Evolutionary conservation across 2,329 filamentous ascomycete species (phyloP).

Genomic region (Sporothrix luriei): DNA sequence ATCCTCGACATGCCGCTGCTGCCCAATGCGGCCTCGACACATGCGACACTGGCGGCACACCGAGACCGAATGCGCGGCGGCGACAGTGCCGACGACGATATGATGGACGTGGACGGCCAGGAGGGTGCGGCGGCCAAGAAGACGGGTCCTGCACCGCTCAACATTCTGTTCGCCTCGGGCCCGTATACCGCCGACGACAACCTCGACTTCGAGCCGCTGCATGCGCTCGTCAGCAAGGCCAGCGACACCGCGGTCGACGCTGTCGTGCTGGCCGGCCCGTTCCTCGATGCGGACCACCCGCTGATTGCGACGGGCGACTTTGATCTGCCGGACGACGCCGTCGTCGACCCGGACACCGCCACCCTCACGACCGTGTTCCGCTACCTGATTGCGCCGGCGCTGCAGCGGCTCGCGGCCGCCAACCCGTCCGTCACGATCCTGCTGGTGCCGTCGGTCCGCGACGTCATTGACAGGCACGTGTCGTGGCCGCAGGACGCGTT

Average conservation of each 20-base stretch:
- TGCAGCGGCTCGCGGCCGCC: conserved; percentile 69
- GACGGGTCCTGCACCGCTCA: conserved; percentile 66
- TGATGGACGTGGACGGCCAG: conserved; percentile 58
- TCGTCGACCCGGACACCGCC: conserved; percentile 72
- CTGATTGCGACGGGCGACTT: conserved; percentile 79
- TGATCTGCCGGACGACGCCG: conserved; percentile 63
- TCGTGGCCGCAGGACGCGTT: conserved; percentile 75
- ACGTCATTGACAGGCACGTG: conserved; percentile 78
- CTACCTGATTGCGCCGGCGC: conserved; percentile 71
- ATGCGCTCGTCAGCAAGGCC: conserved; percentile 77
- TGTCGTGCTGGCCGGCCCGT: conserved; percentile 80
- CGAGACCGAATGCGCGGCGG: conserved; percentile 68
- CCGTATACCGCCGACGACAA: conserved; percentile 93
- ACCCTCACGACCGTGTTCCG: conserved; percentile 84
- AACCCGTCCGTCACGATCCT: conserved; percentile 80
- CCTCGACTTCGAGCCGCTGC: conserved; percentile 83
- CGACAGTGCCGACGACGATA: conserved; percentile 49
- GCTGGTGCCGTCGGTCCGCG: conserved; percentile 79
- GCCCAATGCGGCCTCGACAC: conserved; percentile 70
- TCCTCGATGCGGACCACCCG: conserved; percentile 89
- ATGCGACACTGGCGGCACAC: conserved; percentile 66
- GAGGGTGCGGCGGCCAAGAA: neutral
- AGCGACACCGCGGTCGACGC: conserved; percentile 74
- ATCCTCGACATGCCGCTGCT: conserved; percentile 74
- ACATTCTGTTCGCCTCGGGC: conserved; percentile 75